Evolutionary conservation across 768 basidiomycete genomes (phyloP), one percentile per base, ranked within the genome.

Genomic region (Trametes cingulata): DNA sequence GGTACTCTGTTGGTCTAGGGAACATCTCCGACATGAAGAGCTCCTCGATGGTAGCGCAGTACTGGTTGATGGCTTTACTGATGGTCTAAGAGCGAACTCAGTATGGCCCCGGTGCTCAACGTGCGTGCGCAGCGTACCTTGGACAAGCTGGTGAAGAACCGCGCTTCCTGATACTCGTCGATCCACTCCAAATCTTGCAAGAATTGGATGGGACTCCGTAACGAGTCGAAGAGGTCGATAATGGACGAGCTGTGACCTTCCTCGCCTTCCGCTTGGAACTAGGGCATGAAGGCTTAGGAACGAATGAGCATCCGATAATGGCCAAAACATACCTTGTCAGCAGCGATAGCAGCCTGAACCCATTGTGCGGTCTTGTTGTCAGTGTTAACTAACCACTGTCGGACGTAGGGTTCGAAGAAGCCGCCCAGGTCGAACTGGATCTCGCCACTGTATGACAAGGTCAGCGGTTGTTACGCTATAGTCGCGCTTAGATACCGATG

Each of bases 21-120:
- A 90, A 94, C 94, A 98, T 97, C 72, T 98, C 95, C n/a, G 84
- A 76, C 76, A 96, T 85, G 77, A 98, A 99, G 25, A 93, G 82
- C 17, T 86, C 83, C 73, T 98, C 95, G 52, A 99, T 82, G 51
- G 80, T 85, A 13, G 87, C 82, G 67, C 94, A 95, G 71, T 98
- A 99, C 67, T 93, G 90, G 66, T 97, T 92, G 42, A 98, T 78
- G 2, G 91, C 90, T 70, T 93, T 93, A 68, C 91, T 91, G 65
- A 97, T 86, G 0, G 90, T 95, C 95, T 97, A 65, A 14, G 62
- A 27, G 15, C 42, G 24, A 17, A n/a, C 40, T 36, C 22, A 25
- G 35, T 43, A 45, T 42, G 37, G 25, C 20, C 10, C 24, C 49
- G 13, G 19, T 5, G 20, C 17, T 22, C n/a, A 49, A 17, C 9